These are phyloP conservation scores for Camptophora hylomeconis DNA, from an alignment of 2,329 filamentous ascomycete genomes.

Conservation along the genomic window DNA sequence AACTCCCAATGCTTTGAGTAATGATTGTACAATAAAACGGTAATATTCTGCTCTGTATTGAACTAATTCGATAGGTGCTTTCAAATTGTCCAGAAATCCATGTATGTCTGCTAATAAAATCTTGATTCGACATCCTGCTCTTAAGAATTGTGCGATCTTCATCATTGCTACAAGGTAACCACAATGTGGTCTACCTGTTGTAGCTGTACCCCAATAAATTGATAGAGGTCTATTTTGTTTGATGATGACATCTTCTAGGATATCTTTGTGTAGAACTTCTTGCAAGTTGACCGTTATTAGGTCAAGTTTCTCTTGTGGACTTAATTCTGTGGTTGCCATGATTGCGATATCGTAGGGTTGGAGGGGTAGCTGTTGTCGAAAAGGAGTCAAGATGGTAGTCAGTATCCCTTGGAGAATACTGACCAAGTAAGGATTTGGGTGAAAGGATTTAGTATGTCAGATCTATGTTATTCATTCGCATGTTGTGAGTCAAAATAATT, in stretches of 20 bases:
- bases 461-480: no score
- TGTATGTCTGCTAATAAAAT: constrained; percentile 59
- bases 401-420: no score
- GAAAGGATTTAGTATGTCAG: no score
- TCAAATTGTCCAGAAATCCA: constrained; percentile 39
- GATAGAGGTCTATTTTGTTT: constrained; percentile 58
- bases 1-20: constrained; percentile 67
- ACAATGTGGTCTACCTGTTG: constrained; percentile 76
- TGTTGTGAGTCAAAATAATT: no score
- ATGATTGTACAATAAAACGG: constrained; percentile 56
- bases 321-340: constrained; percentile 17
- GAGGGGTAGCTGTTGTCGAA: no score
- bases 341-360: no score
- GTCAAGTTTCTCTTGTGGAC: constrained; percentile 47
- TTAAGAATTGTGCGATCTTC: constrained; percentile 79
- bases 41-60: constrained; percentile 76
- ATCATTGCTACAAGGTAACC: constrained; percentile 82
- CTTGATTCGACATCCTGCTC: constrained; percentile 69
- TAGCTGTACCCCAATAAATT: constrained; percentile 81
- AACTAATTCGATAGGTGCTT: constrained; percentile 80
- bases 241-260: constrained; percentile 14
- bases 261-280: constrained; percentile 67
- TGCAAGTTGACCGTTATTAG: constrained; percentile 71
- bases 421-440: no score
- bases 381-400: no score